Percentiles rank a stretch among this genome's conserved stretches.
phyloP scores from a whole-genome alignment of 768 basidiomycete species.

The Boletellus emodensis region DNA sequence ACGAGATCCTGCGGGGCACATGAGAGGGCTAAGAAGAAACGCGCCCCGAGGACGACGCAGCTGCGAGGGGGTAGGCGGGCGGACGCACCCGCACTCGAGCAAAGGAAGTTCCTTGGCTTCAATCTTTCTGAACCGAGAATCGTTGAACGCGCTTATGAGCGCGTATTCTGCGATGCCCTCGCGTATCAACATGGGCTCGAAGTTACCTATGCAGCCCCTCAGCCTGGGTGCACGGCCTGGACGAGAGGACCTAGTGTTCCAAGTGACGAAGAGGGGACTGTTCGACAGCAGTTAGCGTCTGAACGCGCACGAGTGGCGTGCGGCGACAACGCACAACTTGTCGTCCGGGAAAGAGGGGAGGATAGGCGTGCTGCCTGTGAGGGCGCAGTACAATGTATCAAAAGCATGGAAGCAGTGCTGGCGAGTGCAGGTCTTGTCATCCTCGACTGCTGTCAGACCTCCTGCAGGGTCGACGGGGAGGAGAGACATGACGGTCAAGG shows the following conservation, averaged over 20 bases:
- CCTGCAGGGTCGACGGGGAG: slow-evolving; percentile 48
- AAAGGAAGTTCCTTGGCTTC: slow-evolving; percentile 67
- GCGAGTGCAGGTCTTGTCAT: slow-evolving; percentile 51
- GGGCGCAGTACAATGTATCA: slow-evolving; percentile 75
- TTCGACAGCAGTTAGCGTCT: slow-evolving; percentile 3
- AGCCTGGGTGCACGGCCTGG: slow-evolving; percentile 60
- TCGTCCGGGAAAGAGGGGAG: slow-evolving; percentile 63
- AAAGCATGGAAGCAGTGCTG: slow-evolving; percentile 83
- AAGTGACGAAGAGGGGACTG: slow-evolving; percentile 90
- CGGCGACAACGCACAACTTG: slow-evolving; percentile 64
- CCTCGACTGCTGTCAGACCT: slow-evolving; percentile 37
- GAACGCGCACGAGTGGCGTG: background rate
- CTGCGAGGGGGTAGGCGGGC: background rate
- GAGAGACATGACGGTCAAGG: slow-evolving; percentile 48
- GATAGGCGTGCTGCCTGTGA: slow-evolving; percentile 51
- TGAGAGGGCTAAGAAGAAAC: background rate
- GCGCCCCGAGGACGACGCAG: background rate
- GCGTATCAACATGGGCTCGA: slow-evolving; percentile 67
- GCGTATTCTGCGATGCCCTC: slow-evolving; percentile 88
- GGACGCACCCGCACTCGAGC: slow-evolving; percentile 82
- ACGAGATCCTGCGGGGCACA: slow-evolving; percentile 61
- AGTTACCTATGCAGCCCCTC: slow-evolving; percentile 94
- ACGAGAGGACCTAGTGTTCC: slow-evolving; percentile 72
- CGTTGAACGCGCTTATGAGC: slow-evolving; percentile 84
- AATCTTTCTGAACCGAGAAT: slow-evolving; percentile 82